Base-by-base conservation (phyloP, 2,329 filamentous ascomycete species). In the Phialophora expanda region DNA sequence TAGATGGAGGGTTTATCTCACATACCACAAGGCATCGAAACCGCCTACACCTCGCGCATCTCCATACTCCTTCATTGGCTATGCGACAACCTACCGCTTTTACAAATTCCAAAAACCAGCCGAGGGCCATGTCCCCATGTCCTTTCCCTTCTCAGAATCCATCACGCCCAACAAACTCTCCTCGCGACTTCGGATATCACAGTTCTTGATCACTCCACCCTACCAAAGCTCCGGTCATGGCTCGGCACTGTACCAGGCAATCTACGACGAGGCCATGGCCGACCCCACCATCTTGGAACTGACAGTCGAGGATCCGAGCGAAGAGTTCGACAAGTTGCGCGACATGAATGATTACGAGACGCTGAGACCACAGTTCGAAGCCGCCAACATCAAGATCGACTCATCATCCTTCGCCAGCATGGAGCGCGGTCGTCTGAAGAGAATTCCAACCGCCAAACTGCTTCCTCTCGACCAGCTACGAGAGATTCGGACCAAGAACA, bases 281-380 rank as follows among this genome's bases (percentile, higher is more conserved):
- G 86, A 90, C 64, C 77, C 85, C 0, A 88, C 89, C 66, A 90
- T 93, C 7, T 83, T 87, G 62, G 94, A 98, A 75, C 86, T 99
- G 73, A 96, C 93, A 0, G 89, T 99, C 5, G 95, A 99, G 79
- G 94, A 98, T 68, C 96, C 95, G 0, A 98, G 87, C 71, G 87
- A 89, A 75, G 83, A 82, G 28, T 89, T 89, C 69, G 87, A 89
- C 71, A 85, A 85, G 58, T 84, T 89, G 71, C 85, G 87, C 64
- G 87, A 89, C 74, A 83, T 83, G 66, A 84, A 84, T 72, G 87
- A 89, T 74, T 84, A 87, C 66, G 79, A 81, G 26, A 81, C 84
- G 65, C 80, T 89, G 17, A 82, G 82, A 62, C 79, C 79, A 5
- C 79, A 85, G 66, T 81, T 85, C 56, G 71, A 79, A 17, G 83